Evolutionary conservation across 2,329 filamentous ascomycete genomes (phyloP).

Genomic region (Fusarium compactum): DNA sequence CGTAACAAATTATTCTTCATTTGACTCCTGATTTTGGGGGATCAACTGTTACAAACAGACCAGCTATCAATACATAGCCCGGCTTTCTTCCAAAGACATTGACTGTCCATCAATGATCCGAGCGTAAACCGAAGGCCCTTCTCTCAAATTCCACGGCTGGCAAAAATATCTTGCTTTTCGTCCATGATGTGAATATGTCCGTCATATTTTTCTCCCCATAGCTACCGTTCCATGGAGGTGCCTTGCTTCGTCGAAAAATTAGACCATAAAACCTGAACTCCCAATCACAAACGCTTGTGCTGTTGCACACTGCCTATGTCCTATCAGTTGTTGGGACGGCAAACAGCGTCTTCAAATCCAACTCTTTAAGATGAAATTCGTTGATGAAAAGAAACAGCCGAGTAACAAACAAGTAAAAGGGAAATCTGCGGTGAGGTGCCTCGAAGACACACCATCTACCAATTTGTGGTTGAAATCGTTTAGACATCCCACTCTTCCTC

Average conservation of each 20-base stretch:
- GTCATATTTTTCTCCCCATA: constrained; percentile 21
- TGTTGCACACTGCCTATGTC: constrained; percentile 39
- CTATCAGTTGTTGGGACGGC: constrained; percentile 31
- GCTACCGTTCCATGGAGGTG: constrained; percentile 16
- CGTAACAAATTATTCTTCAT: constrained; percentile 21
- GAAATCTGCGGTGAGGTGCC: constrained; percentile 22
- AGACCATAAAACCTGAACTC: constrained; percentile 44
- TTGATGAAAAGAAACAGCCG: constrained; percentile 37
- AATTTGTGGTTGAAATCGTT: constrained; percentile 1
- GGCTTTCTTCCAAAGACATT: constrained; percentile 16
- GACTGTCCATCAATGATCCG: constrained; percentile 10
- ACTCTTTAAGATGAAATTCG: constrained; percentile 32
- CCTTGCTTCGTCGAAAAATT: constrained; percentile 32
- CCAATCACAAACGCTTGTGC: constrained; percentile 47
- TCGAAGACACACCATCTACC: constrained; percentile 21
- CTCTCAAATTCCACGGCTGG: constrained; percentile 13
- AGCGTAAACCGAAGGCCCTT: constrained; percentile 15
- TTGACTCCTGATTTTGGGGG: constrained; percentile 23
- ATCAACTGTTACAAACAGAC: constrained; percentile 21
- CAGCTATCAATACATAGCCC: constrained; percentile 36
- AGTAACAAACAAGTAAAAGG: constrained; percentile 35
- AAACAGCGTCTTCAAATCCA: constrained; percentile 41
- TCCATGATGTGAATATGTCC: constrained; percentile 31
- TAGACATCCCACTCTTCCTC: constrained; percentile 67
- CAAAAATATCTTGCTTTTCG: constrained; percentile 33